Base-by-base conservation (phyloP, 768 basidiomycete species). In the Calocera viscosa region DNA sequence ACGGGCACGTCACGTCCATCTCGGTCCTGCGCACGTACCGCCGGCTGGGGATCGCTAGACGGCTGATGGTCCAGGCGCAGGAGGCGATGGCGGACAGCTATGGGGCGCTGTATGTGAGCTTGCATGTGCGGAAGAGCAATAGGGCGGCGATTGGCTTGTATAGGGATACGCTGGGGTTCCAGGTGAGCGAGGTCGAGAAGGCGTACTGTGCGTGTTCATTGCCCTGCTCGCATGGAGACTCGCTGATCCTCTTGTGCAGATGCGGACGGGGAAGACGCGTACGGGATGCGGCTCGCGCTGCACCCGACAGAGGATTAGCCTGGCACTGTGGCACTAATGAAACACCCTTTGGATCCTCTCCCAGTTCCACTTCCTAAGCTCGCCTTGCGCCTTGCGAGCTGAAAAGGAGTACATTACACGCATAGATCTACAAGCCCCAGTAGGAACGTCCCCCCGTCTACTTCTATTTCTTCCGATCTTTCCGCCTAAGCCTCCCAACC, bases 1-100 rank as follows among this genome's bases (percentile, higher is more conserved):
- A 94, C 70, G 94, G 94, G 0, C 94, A 98, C 72, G 91, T 98
- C 73, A 98, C 94, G 16, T 96, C 94, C 2, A 97, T 98, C 73
- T 95, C 93, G 0, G 94, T 98, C 1, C 79, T 97, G 35, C 82
- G 94, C 68, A 86, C 90, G 16, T 92, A 96, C 73, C 82, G 94
- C 49, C 83, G 94, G n/a, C 80, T 96, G 5, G 94, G 95, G 8
- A 76, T 98, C 1, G 94, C 94, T 17, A 94, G 94, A 78, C 91
- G 91, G 73, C 79, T 98, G 32, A 98, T 97, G 94, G 72, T 91
- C 22, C 86, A 91, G 39, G 91, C 91, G 63, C 94, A 97, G 76
- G 86, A 91, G 69, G 91, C 94, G 1, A 97, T 98, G 94, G 81
- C 84, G 16, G 83, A 84, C 1, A 82, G 91, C n/a, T 95, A 94